Evolutionary conservation across 352 stramenopile genomes (phyloP).

Genomic region (Globisporangium uncinulatum): DNA sequence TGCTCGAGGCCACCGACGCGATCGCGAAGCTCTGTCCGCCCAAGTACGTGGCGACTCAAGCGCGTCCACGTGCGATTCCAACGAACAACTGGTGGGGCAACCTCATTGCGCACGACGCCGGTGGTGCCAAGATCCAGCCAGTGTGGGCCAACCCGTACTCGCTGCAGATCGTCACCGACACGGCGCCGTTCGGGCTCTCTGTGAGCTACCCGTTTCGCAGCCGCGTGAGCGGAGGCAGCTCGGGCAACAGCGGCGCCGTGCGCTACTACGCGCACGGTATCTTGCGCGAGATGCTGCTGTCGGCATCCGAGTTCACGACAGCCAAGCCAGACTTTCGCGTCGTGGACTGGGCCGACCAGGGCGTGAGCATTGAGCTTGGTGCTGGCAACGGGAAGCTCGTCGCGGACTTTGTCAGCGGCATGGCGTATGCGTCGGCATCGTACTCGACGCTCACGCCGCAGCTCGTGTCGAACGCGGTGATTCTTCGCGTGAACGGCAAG

Average conservation of each 20-base stretch:
- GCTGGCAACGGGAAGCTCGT: conserved; percentile 32
- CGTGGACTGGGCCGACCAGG: conserved; percentile 45
- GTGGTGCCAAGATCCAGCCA: conserved; percentile 25
- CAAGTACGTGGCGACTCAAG: conserved; percentile 31
- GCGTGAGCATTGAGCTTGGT: conserved; percentile 43
- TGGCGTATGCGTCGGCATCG: conserved; percentile 55
- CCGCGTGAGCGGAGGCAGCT: conserved; percentile 38
- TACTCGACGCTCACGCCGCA: conserved; percentile 39
- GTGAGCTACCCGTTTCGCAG: conserved; percentile 54
- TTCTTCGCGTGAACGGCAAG: conserved; percentile 45
- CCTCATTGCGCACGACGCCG: conserved; percentile 34
- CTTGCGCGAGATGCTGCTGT: conserved; percentile 44
- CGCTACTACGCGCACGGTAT: conserved; percentile 48
- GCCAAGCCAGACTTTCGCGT: conserved; percentile 27
- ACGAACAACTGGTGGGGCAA: conserved; percentile 80
- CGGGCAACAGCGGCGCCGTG: conserved; percentile 36
- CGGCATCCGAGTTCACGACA: conserved; percentile 38
- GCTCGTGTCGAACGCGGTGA: conserved; percentile 34
- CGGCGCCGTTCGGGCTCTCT: conserved; percentile 35
- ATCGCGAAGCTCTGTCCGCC: conserved; percentile 46
- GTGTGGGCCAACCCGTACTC: conserved; percentile 69
- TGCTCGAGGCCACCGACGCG: conserved; percentile 48
- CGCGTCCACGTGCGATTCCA: conserved; percentile 34
- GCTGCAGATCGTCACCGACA: conserved; percentile 21
- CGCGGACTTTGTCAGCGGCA: conserved; percentile 47